Base-by-base conservation (phyloP, 2,329 filamentous ascomycete genomes). In the Colletotrichum tropicicola region DNA sequence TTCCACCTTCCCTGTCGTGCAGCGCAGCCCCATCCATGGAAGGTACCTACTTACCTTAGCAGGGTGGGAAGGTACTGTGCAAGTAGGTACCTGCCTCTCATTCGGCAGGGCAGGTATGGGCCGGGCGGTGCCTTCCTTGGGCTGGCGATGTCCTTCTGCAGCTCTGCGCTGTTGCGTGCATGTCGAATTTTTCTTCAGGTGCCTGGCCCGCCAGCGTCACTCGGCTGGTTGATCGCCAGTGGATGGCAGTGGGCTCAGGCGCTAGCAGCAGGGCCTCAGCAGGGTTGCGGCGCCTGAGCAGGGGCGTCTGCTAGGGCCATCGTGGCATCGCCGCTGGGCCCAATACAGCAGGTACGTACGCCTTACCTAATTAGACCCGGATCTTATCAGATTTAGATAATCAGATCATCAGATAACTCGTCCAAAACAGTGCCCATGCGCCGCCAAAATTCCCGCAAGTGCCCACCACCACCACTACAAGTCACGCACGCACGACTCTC, bases 371-470 rank as follows among this genome's bases (percentile, higher is more conserved):
- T 56, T 67, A 21, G 44, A 64, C 56, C 48, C 27, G 39, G 52
- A 55, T 52, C 56, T 65, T 54, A 58, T 67, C 44, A 57, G 68
- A 62, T 61, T 57, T 52, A 61, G 52, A 61, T 62, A 64, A 70
- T 70, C 69, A 68, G 69, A 70, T 70, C 69, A 70, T 66, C 64
- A 65, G 64, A 66, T 66, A 66, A 66, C 43, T 43, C 39, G 48
- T 39, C 19, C 64, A 37, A 43, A 45, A 35, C 25, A 25, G 17
- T 43, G 17, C 9, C 44, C 30, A 37, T 47, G 44, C 21, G 6
- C 44, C 8, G 21, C 10, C 30, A 6, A 51, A 59, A 54, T 44
- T 52, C 60, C 43, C 54, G 28, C 48, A 62, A n/a, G 25, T 59
- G 28, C 41, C 49, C 58, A 41, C 54, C 23, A 8, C n/a, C 32